phyloP scores from a whole-genome alignment of 352 stramenopile genomes.

The Phytophthora nicotianae region DNA sequence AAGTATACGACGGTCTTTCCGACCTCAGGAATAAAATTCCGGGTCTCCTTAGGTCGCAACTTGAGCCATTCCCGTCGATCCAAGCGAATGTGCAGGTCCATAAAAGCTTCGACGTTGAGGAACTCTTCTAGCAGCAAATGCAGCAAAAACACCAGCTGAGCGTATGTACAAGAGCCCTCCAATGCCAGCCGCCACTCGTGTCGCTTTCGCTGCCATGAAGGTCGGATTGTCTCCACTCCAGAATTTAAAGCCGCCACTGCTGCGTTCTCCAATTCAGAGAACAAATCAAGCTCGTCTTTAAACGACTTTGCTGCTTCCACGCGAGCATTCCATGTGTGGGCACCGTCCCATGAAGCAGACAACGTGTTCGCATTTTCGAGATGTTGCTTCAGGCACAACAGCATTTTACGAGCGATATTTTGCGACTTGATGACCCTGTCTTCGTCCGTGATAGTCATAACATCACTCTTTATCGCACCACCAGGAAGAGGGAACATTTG shows the following conservation, averaged over 20 bases:
- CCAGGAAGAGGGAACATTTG: constrained; percentile 75
- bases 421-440: constrained; percentile 50
- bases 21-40: constrained; percentile 81
- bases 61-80: constrained; percentile 83
- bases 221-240: constrained; percentile 62
- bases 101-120: constrained; percentile 79
- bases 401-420: constrained; percentile 60
- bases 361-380: constrained; percentile 61
- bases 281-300: constrained; percentile 47
- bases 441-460: constrained; percentile 49
- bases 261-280: constrained; percentile 63
- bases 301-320: constrained; percentile 41
- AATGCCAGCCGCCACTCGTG: constrained; percentile 75
- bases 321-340: constrained; percentile 46
- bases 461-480: constrained; percentile 49
- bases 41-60: constrained; percentile 66
- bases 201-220: constrained; percentile 77
- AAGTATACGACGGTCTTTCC: constrained; percentile 78
- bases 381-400: constrained; percentile 64
- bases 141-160: constrained; percentile 75
- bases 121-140: constrained; percentile 79
- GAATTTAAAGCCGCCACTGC: constrained; percentile 45
- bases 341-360: constrained; percentile 50
- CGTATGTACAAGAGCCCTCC: constrained; percentile 67
- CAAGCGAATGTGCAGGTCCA: constrained; percentile 73